Evolutionary conservation across 129 eudicot species (phyloP).

Genomic region (Ambrosia trifida): DNA sequence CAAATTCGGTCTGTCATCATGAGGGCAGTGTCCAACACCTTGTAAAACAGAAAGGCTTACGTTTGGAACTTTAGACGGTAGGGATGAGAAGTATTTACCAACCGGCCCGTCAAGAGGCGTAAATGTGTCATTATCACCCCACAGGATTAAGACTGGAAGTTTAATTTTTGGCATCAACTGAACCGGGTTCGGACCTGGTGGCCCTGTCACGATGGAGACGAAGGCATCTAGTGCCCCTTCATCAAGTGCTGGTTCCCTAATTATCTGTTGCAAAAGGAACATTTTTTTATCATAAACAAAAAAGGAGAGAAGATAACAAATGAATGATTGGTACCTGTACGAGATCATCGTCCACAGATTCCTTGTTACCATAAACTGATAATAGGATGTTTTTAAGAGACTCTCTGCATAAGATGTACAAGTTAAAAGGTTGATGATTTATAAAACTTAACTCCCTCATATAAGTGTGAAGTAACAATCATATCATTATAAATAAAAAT

Average conservation of each 20-base stretch:
- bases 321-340: constrained; percentile 46
- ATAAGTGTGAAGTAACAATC: not conserved
- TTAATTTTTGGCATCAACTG: constrained; percentile 68
- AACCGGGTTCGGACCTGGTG: constrained; percentile 94
- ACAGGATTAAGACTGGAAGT: constrained; percentile 64
- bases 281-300: not conserved
- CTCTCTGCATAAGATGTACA: constrained; percentile 54
- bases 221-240: constrained; percentile 98
- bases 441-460: not conserved
- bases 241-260: constrained; percentile 77
- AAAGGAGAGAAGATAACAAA: not conserved
- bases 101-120: constrained; percentile 96
- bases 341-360: constrained; percentile 81
- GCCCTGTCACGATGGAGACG: constrained; percentile 88
- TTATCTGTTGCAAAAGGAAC: constrained; percentile 52
- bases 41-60: constrained; percentile 50
- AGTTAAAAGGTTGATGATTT: constrained; percentile 1
- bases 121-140: constrained; percentile 93
- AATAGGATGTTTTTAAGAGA: constrained; percentile 62
- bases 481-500: not conserved
- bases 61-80: constrained; percentile 49
- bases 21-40: constrained; percentile 98
- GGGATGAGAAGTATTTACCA: constrained; percentile 75
- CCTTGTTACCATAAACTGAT: constrained; percentile 83
- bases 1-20: constrained; percentile 88